These are phyloP conservation scores for Capsella bursapastoris DNA, from an alignment of 345 rosid genomes.

Conservation along the genomic window DNA sequence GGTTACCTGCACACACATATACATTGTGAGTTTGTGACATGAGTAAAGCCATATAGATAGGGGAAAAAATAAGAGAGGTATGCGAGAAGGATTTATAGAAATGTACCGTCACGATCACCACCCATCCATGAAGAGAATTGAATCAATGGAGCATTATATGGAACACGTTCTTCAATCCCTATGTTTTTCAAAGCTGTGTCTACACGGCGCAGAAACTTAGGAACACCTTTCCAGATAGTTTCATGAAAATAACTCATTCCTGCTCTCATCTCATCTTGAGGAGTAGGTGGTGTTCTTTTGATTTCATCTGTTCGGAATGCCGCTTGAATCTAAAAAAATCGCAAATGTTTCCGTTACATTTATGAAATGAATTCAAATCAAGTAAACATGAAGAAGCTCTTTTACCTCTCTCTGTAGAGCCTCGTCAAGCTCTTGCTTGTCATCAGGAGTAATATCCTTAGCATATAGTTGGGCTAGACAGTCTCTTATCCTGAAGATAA, in stretches of 20 bases:
- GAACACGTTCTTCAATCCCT: constrained; percentile 90
- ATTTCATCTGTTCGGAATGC: constrained; percentile 99
- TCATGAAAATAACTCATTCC: constrained; percentile 99
- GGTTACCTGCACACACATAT: constrained; percentile 67
- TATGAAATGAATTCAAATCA: background rate
- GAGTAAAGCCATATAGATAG: background rate
- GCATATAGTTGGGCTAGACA: constrained; percentile 89
- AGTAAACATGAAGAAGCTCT: constrained; percentile 15
- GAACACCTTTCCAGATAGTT: constrained; percentile 99
- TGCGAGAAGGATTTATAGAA: background rate
- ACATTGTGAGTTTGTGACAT: background rate
- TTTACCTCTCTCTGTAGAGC: constrained; percentile 91
- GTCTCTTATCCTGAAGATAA: constrained; percentile 66
- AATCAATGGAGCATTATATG: constrained; percentile 96
- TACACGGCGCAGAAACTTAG: constrained; percentile 94
- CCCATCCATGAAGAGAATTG: constrained; percentile 99
- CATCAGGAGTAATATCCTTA: constrained; percentile 95
- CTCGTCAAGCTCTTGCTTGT: constrained; percentile 98
- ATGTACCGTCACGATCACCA: constrained; percentile 95
- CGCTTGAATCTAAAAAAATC: constrained; percentile 79
- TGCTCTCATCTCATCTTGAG: constrained; percentile 99
- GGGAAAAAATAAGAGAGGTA: background rate
- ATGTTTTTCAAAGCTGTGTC: constrained; percentile 96
- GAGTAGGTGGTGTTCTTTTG: constrained; percentile 95
- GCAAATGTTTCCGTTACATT: background rate